Evolutionary conservation across 1,284 basidiomycete genomes (phyloP).

Genomic region (Ceratobasidium sp.): DNA sequence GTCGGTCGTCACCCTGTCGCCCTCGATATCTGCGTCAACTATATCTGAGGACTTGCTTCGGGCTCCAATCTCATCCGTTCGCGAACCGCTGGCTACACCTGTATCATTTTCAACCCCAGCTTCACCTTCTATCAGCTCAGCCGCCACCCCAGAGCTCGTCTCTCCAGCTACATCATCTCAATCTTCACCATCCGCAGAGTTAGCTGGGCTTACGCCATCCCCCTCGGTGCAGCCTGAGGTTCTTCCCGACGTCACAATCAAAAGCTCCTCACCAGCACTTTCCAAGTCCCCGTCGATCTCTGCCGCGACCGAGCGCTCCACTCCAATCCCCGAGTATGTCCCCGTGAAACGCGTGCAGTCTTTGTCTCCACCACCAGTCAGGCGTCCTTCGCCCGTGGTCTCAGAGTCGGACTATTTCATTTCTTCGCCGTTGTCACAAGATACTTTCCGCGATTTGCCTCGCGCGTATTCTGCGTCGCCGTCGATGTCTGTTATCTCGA

Average conservation of each 20-base stretch:
- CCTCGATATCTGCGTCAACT: neutral
- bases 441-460: slow-evolving; percentile 31
- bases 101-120: neutral
- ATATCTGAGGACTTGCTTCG: slow-evolving; percentile 8
- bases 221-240: slow-evolving; percentile 23
- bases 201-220: slow-evolving; percentile 22
- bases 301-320: slow-evolving; percentile 9
- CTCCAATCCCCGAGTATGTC: slow-evolving; percentile 19
- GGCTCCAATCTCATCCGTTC: neutral
- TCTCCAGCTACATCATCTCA: slow-evolving; percentile 23
- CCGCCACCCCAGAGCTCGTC: neutral
- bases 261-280: slow-evolving; percentile 30
- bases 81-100: neutral
- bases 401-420: slow-evolving; percentile 39
- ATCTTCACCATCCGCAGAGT: slow-evolving; percentile 13
- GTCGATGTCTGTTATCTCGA: slow-evolving; percentile 17
- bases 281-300: slow-evolving; percentile 28
- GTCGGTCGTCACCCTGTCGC: slow-evolving; percentile 14
- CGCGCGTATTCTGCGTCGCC: slow-evolving; percentile 18
- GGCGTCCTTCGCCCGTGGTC: slow-evolving; percentile 5
- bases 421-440: slow-evolving; percentile 31
- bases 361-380: slow-evolving; percentile 21
- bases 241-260: slow-evolving; percentile 12
- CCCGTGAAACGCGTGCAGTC: slow-evolving; percentile 27
- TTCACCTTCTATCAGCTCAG: slow-evolving; percentile 32